Conservation (phyloP, 768 basidiomycete species). For the Suillus tomentosus region DNA sequence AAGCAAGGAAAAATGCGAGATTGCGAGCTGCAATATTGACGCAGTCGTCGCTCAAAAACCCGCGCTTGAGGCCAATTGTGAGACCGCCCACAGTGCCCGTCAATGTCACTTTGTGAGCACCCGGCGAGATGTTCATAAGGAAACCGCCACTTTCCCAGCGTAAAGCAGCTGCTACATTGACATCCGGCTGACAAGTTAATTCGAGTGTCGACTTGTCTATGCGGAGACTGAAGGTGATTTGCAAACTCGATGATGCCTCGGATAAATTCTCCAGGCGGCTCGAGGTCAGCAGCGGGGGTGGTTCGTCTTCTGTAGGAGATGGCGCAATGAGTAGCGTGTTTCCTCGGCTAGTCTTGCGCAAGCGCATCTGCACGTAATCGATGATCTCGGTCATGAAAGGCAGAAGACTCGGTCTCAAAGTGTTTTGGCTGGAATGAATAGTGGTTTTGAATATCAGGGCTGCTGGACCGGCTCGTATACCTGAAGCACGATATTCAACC, state of each 20-base stretch:
- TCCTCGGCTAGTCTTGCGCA: constrained; percentile 52
- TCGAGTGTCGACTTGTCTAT: constrained; percentile 89
- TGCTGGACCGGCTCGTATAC: constrained; percentile 51
- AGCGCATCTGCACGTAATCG: constrained; percentile 65
- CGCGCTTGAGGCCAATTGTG: constrained; percentile 79
- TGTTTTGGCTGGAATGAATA: constrained; percentile 89
- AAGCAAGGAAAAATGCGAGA: constrained; percentile 74
- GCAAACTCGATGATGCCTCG: constrained; percentile 49
- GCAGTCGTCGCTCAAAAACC: constrained; percentile 82
- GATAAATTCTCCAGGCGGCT: constrained; percentile 16
- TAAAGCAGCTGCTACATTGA: constrained; percentile 86
- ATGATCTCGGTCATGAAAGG: constrained; percentile 84
- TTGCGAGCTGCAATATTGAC: constrained; percentile 80
- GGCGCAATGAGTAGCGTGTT: constrained; percentile 18
- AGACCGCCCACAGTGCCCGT: constrained; percentile 82
- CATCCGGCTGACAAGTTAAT: constrained; percentile 87
- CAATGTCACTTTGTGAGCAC: constrained; percentile 69
- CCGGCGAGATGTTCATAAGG: constrained; percentile 74
- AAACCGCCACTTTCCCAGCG: constrained; percentile 97
- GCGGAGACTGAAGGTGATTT: constrained; percentile 83
- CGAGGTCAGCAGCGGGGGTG: constrained; percentile 23
- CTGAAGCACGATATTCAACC: constrained; percentile 74
- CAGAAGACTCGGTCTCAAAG: constrained; percentile 75
- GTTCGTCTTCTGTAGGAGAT: constrained; percentile 18
- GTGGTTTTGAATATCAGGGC: constrained; percentile 80